Percentiles rank a stretch among this genome's conserved stretches.
Conservation (phyloP, 768 basidiomycete genomes). For the Kwoniella dejecticola region DNA sequence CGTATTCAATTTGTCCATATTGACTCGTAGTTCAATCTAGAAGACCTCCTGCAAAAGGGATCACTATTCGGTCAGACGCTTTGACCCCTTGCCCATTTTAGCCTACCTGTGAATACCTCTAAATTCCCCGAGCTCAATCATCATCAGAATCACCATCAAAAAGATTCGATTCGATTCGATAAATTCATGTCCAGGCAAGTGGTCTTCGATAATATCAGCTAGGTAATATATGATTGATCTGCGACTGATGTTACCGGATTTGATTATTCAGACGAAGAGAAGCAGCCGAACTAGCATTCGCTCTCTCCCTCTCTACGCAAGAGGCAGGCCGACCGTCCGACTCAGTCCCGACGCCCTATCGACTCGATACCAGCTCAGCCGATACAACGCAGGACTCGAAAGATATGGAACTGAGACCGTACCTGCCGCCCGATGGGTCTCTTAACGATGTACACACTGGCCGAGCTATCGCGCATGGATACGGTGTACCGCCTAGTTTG, state of each 20-base stretch:
- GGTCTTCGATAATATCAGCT: no score
- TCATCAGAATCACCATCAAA: not conserved
- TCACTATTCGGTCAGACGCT: not conserved
- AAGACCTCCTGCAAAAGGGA: no score
- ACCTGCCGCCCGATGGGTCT: constrained; percentile 7
- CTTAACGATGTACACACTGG: not conserved
- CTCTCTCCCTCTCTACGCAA: constrained; percentile 42
- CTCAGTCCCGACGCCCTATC: not conserved
- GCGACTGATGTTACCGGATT: not conserved
- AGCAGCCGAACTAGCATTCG: constrained; percentile 48
- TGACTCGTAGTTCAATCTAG: no score
- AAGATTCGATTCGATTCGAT: not conserved
- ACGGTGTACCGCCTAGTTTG: constrained; percentile 1
- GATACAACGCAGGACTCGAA: constrained; percentile 35
- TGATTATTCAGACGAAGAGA: constrained; percentile 36
- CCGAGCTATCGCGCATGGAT: not conserved
- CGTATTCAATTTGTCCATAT: no score
- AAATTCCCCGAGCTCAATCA: not conserved
- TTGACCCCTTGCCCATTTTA: not conserved
- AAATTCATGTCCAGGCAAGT: constrained; percentile 22
- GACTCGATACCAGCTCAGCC: not conserved
- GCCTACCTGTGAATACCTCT: not conserved
- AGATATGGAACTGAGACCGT: constrained; percentile 42
- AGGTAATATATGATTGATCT: no score
- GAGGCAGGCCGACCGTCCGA: constrained; percentile 13